phyloP scores from a whole-genome alignment of 108 stramenopile species.

The Cyclotella atomus region DNA sequence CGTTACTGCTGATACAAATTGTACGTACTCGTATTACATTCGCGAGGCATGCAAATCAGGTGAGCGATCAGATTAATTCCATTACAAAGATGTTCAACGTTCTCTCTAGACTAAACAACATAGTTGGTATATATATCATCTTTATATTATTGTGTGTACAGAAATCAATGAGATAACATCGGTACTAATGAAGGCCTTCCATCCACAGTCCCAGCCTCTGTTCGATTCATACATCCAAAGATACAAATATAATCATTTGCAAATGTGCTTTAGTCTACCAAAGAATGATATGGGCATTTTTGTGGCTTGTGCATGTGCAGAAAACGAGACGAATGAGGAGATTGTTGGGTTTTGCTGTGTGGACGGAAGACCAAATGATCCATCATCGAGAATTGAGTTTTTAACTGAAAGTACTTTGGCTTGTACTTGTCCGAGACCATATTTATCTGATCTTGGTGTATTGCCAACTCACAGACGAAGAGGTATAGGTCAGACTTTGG shows the following conservation, averaged over 20 bases:
- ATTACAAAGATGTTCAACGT: constrained; percentile 6
- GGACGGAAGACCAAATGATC: constrained; percentile 33
- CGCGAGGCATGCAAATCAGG: constrained; percentile 31
- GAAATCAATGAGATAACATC: constrained; percentile 42
- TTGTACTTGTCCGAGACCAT: constrained; percentile 40
- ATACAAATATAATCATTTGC: constrained; percentile 48
- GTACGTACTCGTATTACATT: constrained; percentile 30
- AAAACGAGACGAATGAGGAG: neutral
- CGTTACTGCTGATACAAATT: too few species aligned
- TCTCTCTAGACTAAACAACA: neutral
- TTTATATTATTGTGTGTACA: neutral
- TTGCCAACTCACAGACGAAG: constrained; percentile 32
- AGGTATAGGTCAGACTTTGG: constrained; percentile 28
- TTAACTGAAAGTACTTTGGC: constrained; percentile 36
- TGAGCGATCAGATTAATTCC: constrained; percentile 3
- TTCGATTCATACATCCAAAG: constrained; percentile 47
- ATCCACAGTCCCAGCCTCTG: constrained; percentile 29
- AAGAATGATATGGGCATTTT: constrained; percentile 34
- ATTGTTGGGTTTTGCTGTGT: constrained; percentile 46
- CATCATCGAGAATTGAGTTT: constrained; percentile 41
- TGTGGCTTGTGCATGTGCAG: constrained; percentile 30
- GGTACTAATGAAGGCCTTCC: constrained; percentile 43
- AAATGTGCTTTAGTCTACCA: constrained; percentile 36
- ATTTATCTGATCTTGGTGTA: constrained; percentile 45
- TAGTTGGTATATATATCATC: neutral